These are phyloP conservation scores for Basidiobolus heterosporus DNA, from an alignment of 371 early-diverging fungal species.

Conservation along the genomic window DNA sequence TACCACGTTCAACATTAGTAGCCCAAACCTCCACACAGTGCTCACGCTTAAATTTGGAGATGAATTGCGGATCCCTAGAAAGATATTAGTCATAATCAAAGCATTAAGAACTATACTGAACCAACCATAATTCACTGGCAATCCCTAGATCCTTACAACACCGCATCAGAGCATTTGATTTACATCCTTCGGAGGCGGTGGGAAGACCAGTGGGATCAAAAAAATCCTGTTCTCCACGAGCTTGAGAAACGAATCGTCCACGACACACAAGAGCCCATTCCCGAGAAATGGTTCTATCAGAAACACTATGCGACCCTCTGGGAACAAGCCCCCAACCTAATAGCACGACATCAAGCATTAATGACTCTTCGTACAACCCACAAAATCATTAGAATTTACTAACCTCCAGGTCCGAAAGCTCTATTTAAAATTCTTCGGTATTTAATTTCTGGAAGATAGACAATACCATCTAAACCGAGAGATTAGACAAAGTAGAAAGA, in stretches of 20 bases:
- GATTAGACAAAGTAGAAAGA: not conserved
- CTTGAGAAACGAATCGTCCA: slow-evolving; percentile 78
- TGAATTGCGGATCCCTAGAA: slow-evolving; percentile 66
- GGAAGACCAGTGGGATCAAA: slow-evolving; percentile 57
- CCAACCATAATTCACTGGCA: slow-evolving; percentile 79
- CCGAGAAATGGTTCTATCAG: slow-evolving; percentile 58
- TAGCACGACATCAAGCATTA: not conserved
- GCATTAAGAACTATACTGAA: not conserved
- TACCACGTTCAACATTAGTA: slow-evolving; percentile 49
- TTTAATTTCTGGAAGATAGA: slow-evolving; percentile 92
- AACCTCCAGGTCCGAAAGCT: slow-evolving; percentile 93
- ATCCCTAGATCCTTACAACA: slow-evolving; percentile 95
- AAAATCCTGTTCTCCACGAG: slow-evolving; percentile 90
- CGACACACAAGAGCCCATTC: slow-evolving; percentile 81
- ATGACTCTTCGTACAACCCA: not conserved
- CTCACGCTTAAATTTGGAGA: slow-evolving; percentile 64
- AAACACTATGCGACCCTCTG: slow-evolving; percentile 75
- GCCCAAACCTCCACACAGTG: slow-evolving; percentile 62
- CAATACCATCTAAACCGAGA: slow-evolving; percentile 52
- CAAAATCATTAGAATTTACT: not conserved
- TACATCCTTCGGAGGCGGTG: slow-evolving; percentile 83
- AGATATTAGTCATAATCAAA: not conserved
- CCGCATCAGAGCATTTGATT: slow-evolving; percentile 86
- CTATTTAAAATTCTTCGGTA: slow-evolving; percentile 84
- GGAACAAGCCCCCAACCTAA: slow-evolving; percentile 78